Percentiles rank a stretch among this genome's conserved stretches.
phyloP scores from a whole-genome alignment of 192 early-diverging fungal species.

The Jimgerdemannia flammicorona region DNA sequence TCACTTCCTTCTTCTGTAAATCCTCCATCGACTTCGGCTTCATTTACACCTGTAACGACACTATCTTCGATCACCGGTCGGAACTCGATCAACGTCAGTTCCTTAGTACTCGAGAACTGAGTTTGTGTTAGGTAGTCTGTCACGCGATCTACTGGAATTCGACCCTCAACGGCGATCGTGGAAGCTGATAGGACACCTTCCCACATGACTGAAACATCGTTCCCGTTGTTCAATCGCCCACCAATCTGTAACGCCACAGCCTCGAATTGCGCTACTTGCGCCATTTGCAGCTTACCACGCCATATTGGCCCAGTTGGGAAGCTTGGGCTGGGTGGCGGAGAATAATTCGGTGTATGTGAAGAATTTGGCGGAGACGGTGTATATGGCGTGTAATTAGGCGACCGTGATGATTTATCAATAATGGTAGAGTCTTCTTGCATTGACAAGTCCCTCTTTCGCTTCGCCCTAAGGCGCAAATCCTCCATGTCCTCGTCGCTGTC shows the following conservation, averaged over 20 bases:
- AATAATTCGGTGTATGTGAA: neutral
- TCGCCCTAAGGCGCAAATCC: conserved; percentile 12
- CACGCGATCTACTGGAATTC: conserved; percentile 46
- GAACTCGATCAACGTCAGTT: conserved; percentile 61
- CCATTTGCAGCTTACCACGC: conserved; percentile 63
- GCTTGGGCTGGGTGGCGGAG: neutral
- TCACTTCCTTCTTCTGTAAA: neutral
- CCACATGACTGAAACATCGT: neutral
- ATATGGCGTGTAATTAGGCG: neutral
- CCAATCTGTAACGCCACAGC: conserved; percentile 57
- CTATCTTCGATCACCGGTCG: conserved; percentile 18
- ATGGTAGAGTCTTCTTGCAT: neutral
- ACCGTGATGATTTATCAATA: conserved; percentile 4
- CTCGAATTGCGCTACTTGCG: conserved; percentile 55
- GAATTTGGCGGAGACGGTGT: neutral
- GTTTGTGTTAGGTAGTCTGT: conserved; percentile 57
- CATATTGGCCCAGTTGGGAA: conserved; percentile 33
- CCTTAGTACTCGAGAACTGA: conserved; percentile 46
- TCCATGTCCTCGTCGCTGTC: conserved; percentile 13
- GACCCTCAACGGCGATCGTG: conserved; percentile 64
- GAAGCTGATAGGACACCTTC: conserved; percentile 56
- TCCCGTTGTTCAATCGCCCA: conserved; percentile 31
- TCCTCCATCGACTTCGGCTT: neutral
- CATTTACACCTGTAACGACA: neutral
- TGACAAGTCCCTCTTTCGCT: conserved; percentile 7